Base-by-base conservation (phyloP, 2,329 filamentous ascomycete genomes). In the Colletotrichum sp. region DNA sequence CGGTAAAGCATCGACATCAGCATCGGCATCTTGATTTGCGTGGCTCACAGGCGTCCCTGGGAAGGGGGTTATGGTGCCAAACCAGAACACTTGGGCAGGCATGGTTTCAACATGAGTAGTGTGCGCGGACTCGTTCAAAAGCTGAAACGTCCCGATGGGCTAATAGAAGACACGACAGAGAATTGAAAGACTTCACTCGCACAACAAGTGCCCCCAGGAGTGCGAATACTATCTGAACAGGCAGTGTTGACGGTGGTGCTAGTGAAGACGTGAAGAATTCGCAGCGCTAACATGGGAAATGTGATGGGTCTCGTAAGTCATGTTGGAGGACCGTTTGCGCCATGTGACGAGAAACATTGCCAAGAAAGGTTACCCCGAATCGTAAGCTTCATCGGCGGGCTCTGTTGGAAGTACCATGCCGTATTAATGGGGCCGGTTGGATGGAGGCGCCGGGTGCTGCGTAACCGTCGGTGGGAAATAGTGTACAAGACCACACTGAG, bases 1-100 rank as follows among this genome's bases (percentile, higher is more conserved):
- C 31, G 70, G 75, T 15, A 75, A 69, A 57, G 64, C 63, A 59
- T 59, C 63, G 16, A 61, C 70, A 54, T 63, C 62, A 16, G 38
- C 61, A 34, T 21, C 67, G 34, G 33, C 61, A 62, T 43, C 71
- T 33, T 74, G 47, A 72, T 24, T 59, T 6, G 16, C 13, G 8
- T 54, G 55, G 13, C 31, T 38, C 24, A 24, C 27, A 51, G 66
- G 47, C 58, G 65, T 63, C 43, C 38, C 12, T 8, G 63, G 43
- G 58, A 9, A 24, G 24, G 24, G 16, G 13, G 24, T 33, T 13
- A 27, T 43, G 31, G 29, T 38, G 34, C 31, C 33, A 24, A 73
- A 43, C n/a, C 61, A 61, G 27, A 62, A 38, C n/a, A 34, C 34
- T 36, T 57, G 63, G 54, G 36, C 55, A 36, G 63, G 27, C 36